A percentile compares a stretch with the other conserved stretches of the same genome.
Evolutionary conservation across 1,284 basidiomycete genomes (phyloP).

Genomic region (Stereum hirsutum): DNA sequence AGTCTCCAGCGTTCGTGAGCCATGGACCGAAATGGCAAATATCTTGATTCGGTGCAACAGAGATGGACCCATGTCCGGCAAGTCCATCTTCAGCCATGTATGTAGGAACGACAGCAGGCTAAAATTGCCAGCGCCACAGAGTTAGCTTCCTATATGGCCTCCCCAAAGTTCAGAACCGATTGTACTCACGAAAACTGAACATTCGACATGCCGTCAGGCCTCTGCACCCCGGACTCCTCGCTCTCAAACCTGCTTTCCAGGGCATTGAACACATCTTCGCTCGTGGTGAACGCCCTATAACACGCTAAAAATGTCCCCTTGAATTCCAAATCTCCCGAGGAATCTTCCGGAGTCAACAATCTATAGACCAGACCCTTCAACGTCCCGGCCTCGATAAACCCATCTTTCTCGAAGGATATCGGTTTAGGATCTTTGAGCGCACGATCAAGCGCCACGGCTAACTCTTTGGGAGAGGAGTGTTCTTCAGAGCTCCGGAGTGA

Average conservation of each 20-base stretch:
- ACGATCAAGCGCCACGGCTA: constrained; percentile 2
- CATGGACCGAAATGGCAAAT: constrained; percentile 22
- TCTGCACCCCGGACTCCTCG: no score
- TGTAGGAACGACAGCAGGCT: no score
- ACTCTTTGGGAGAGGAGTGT: no score
- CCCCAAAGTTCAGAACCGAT: no score
- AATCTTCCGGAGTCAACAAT: constrained; percentile 21
- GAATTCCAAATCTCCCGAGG: constrained; percentile 22
- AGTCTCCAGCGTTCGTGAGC: constrained; percentile 22
- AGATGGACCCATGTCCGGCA: constrained; percentile 20
- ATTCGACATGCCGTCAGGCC: no score
- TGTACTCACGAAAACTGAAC: no score
- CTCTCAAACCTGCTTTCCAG: constrained; percentile 27
- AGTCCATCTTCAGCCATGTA: constrained; percentile 25
- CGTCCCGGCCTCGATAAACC: constrained; percentile 26
- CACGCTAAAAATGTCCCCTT: constrained; percentile 28
- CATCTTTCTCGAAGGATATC: constrained; percentile 19
- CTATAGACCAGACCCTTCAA: constrained; percentile 30
- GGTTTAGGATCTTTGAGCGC: constrained; percentile 18
- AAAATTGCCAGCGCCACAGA: no score
- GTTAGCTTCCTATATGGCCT: no score
- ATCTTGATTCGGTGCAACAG: constrained; percentile 25
- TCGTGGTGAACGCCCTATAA: constrained; percentile 29
- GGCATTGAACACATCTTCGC: constrained; percentile 25
- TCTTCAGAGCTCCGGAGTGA: no score